Conservation (phyloP, 495 filamentous ascomycete genomes). For the Aspergillus haitiensis region DNA sequence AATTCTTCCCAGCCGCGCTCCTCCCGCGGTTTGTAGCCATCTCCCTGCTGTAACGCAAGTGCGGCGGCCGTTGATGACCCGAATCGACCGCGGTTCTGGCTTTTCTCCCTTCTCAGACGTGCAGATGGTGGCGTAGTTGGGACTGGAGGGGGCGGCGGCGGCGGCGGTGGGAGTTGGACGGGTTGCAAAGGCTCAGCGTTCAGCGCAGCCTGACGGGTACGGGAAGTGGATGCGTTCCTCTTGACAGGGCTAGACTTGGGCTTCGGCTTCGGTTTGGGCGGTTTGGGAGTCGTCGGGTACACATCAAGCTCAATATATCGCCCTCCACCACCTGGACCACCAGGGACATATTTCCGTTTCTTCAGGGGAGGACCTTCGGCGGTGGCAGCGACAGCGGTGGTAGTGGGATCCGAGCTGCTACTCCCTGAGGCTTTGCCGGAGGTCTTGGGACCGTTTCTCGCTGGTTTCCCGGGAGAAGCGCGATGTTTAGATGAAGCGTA, state of each 20-base stretch:
- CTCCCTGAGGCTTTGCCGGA: constrained; percentile 37
- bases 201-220: constrained; percentile 28
- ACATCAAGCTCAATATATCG: constrained; percentile 68
- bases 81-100: constrained; percentile 54
- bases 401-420: constrained; percentile 28
- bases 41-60: constrained; percentile 80
- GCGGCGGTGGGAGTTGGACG: constrained; percentile 34
- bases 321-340: constrained; percentile 77
- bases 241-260: constrained; percentile 25
- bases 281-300: constrained; percentile 26
- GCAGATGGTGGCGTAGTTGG: constrained; percentile 47
- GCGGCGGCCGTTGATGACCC: constrained; percentile 82
- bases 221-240: constrained; percentile 31
- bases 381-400: constrained; percentile 21
- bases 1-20: constrained; percentile 97
- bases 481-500: constrained; percentile 28
- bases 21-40: constrained; percentile 95
- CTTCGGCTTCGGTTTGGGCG: constrained; percentile 19
- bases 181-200: constrained; percentile 29
- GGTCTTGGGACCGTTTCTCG: constrained; percentile 36
- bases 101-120: constrained; percentile 54
- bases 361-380: constrained; percentile 51
- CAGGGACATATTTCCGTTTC: constrained; percentile 68
- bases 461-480: constrained; percentile 35
- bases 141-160: constrained; percentile 38